Conservation (phyloP, 2,329 filamentous ascomycete genomes). For the Penicillium sclerotiorum region DNA sequence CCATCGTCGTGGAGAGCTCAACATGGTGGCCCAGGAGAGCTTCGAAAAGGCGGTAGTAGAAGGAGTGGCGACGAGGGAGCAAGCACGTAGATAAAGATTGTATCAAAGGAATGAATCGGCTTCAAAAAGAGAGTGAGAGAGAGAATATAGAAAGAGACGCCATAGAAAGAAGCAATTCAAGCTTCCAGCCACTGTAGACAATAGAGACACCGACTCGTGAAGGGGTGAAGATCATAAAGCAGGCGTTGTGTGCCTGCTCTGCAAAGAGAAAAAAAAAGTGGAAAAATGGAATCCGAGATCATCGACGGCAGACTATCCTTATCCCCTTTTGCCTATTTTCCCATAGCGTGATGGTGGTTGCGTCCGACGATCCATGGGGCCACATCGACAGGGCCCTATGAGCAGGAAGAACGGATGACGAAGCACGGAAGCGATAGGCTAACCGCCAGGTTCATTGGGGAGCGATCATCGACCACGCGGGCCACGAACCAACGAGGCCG, state of each 20-base stretch:
- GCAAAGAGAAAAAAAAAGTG: background rate
- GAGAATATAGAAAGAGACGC: conserved; percentile 7
- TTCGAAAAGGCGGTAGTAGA: too few species aligned
- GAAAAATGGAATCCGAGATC: conserved; percentile 18
- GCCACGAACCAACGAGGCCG: conserved; percentile 22
- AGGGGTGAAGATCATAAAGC: background rate
- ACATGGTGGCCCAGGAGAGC: conserved; percentile 17
- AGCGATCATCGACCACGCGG: conserved; percentile 28
- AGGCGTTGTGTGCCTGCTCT: conserved; percentile 8
- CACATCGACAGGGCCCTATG: conserved; percentile 7
- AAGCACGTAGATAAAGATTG: conserved; percentile 2
- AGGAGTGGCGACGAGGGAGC: too few species aligned
- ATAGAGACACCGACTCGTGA: background rate
- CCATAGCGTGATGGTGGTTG: conserved; percentile 9
- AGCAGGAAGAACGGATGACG: too few species aligned
- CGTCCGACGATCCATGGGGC: conserved; percentile 21
- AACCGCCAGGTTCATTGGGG: conserved; percentile 12
- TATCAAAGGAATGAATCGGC: background rate
- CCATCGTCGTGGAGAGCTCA: conserved; percentile 27
- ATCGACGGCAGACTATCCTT: conserved; percentile 3
- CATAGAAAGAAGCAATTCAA: conserved; percentile 6
- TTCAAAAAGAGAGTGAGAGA: conserved; percentile 1
- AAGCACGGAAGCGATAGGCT: conserved; percentile 20
- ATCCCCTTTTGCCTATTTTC: conserved; percentile 4
- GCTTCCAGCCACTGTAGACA: background rate